Evolutionary conservation across 2,329 filamentous ascomycete genomes (phyloP), one percentile per base, ranked within the genome.

Genomic region (Aureobasidium lini): DNA sequence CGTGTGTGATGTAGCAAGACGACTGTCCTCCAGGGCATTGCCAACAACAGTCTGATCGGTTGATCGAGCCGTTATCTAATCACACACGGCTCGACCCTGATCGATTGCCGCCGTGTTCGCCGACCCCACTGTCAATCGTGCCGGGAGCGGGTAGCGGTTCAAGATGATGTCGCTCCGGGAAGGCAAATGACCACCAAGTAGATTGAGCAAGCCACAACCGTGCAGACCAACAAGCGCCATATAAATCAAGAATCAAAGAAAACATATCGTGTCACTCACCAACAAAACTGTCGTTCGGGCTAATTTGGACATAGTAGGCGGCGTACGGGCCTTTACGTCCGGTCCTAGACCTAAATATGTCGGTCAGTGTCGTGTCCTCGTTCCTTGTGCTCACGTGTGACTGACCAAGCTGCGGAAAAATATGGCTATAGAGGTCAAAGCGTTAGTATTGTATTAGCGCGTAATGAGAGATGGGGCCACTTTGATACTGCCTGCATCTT

Each of bases 241-340:
- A 46, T 18, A 37, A 40, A 52, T 11, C 15, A 43, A 43, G 32
- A 34, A 43, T 10, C 34, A 18, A 29, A 16, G 23, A 8, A 50
- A 16, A 28, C 11, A 37, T 36, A 44, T 43, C 47, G 29, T 18
- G 18, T 28, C 37, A 79, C 81, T 75, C 76, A 85, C 84, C 91
- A 43, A 95, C 77, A 66, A 93, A 88, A 69, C 84, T 87, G 53
- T 81, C 76, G 28, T 76, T 77, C 10, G 91, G 90, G 70, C 93
- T 84, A 64, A 89, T 81, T 71, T 95, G 90, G 18, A 96, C 75
- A 74, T 95, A 96, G 75, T 96, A 96, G 69, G 85, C 87, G 6
- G 91, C 91, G 72, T 94, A 95, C 9, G 88, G 86, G 0, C 90
- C 90, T 73, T 96, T 95, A 58, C 88, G 83, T 18, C 91, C 91